A percentile compares a stretch with the other conserved stretches of the same genome.
phyloP scores from a whole-genome alignment of 768 basidiomycete species.

The Paxillus involutus region DNA sequence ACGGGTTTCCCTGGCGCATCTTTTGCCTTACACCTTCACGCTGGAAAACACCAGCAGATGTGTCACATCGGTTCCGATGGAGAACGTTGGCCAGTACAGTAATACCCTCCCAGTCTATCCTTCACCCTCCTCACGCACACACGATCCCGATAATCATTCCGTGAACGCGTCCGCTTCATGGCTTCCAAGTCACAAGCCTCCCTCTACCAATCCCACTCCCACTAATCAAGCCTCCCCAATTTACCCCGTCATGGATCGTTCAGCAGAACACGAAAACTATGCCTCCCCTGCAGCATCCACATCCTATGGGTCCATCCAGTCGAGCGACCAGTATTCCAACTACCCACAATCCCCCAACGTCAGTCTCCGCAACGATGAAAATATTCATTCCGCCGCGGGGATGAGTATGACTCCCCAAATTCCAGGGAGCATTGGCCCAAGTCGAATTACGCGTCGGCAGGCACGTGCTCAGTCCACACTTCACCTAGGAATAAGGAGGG shows the following conservation, averaged over 20 bases:
- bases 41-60: constrained; percentile 29
- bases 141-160: constrained; percentile 26
- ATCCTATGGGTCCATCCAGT: constrained; percentile 19
- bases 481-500: constrained; percentile 33
- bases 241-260: constrained; percentile 40
- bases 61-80: constrained; percentile 36
- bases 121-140: constrained; percentile 22
- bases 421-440: constrained; percentile 52
- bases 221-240: constrained; percentile 27
- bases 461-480: constrained; percentile 35
- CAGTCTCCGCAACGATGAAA: constrained; percentile 26
- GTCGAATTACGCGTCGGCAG: constrained; percentile 48
- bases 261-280: constrained; percentile 39
- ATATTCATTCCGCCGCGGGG: constrained; percentile 21
- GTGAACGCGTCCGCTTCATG: constrained; percentile 28
- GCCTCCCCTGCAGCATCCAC: constrained; percentile 21
- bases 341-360: constrained; percentile 27
- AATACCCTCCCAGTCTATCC: constrained; percentile 33
- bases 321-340: constrained; percentile 26
- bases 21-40: constrained; percentile 27
- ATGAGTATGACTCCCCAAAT: constrained; percentile 39
- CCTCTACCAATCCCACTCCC: constrained; percentile 14
- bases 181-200: constrained; percentile 18
- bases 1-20: constrained; percentile 30
- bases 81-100: constrained; percentile 34